phyloP scores from a whole-genome alignment of 257 asterid genomes.

The Solanum medicagineum region DNA sequence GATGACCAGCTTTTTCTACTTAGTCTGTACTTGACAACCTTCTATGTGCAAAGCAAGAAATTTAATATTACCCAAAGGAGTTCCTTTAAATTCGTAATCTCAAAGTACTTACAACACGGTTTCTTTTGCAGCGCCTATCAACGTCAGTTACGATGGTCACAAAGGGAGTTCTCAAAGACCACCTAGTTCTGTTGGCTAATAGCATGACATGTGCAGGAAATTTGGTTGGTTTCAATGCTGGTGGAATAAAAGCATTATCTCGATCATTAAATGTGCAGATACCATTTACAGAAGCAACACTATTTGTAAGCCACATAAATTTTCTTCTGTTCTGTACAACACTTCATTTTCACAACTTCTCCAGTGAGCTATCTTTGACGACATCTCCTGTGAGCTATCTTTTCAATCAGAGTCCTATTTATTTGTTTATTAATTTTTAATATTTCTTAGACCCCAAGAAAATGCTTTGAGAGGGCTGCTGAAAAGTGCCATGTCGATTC shows the following conservation, averaged over 20 bases:
- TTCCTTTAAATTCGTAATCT: not conserved
- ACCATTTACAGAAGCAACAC: conserved; percentile 86
- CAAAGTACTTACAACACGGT: not conserved
- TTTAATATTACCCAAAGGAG: not conserved
- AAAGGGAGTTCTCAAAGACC: conserved; percentile 95
- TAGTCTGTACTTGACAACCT: not conserved
- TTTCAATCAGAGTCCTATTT: not conserved
- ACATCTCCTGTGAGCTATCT: conserved; percentile 1
- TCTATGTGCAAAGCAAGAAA: not conserved
- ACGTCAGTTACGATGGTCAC: conserved; percentile 95
- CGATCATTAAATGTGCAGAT: conserved; percentile 68
- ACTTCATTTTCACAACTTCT: not conserved
- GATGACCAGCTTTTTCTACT: not conserved
- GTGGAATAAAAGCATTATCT: conserved; percentile 83
- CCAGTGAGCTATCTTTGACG: not conserved
- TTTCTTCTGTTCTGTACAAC: not conserved
- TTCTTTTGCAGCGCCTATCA: conserved; percentile 61
- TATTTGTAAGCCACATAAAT: conserved; percentile 49
- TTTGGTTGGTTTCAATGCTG: conserved; percentile 79
- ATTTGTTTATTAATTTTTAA: not conserved
- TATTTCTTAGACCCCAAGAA: conserved; percentile 67
- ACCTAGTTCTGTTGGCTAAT: conserved; percentile 78
- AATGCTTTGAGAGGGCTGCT: conserved; percentile 93
- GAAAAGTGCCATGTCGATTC: conserved; percentile 86
- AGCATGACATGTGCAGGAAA: conserved; percentile 95